These are phyloP conservation scores for Aspergillus ibericus DNA, from an alignment of 2,329 filamentous ascomycete genomes.

Conservation along the genomic window DNA sequence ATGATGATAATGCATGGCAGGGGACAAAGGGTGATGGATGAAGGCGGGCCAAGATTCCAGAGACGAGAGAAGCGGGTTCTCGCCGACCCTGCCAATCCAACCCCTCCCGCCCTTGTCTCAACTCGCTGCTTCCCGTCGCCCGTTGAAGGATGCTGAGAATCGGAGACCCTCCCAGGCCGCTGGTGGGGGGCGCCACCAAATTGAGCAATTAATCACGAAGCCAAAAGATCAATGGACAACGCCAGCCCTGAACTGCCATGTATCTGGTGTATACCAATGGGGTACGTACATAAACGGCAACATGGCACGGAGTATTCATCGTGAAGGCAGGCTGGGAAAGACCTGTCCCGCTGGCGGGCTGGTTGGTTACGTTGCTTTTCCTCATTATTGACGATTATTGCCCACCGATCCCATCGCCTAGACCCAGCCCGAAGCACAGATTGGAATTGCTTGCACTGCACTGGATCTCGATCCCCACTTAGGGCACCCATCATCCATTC, in stretches of 20 bases:
- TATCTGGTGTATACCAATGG: too few species aligned
- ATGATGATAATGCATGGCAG: background rate
- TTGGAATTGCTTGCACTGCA: background rate
- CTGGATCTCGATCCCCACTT: background rate
- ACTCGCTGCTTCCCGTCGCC: background rate
- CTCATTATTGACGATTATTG: constrained; percentile 2
- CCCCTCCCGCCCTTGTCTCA: constrained; percentile 8
- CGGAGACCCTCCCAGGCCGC: background rate
- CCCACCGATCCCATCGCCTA: background rate
- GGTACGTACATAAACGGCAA: background rate
- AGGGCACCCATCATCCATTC: background rate
- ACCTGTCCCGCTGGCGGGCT: background rate
- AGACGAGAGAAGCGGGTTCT: background rate
- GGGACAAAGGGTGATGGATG: background rate
- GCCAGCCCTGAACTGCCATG: background rate
- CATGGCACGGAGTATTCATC: background rate
- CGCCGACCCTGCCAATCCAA: background rate
- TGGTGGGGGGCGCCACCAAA: background rate
- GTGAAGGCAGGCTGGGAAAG: background rate
- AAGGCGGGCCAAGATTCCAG: background rate
- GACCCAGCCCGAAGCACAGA: background rate
- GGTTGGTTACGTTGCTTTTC: background rate
- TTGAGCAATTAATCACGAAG: background rate
- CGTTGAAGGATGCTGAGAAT: constrained; percentile 1
- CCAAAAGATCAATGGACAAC: background rate